phyloP scores from a whole-genome alignment of 352 stramenopile genomes.

The Blastocystis sp. region DNA sequence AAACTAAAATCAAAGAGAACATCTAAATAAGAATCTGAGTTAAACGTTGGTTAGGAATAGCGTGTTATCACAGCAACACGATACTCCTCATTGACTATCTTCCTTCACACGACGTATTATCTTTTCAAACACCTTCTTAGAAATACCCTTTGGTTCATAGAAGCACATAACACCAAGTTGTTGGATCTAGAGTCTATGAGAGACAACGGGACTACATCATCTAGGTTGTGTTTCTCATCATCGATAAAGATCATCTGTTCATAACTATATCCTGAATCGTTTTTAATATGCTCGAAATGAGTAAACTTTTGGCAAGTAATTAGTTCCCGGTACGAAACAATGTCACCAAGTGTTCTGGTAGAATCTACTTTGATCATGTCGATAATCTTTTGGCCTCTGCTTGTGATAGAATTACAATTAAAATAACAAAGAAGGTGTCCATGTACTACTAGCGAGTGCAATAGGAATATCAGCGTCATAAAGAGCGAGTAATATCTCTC shows the following conservation, averaged over 20 bases:
- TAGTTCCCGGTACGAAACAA: conserved; percentile 15
- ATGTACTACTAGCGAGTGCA: conserved; percentile 52
- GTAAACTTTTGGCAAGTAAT: conserved; percentile 51
- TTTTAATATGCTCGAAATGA: conserved; percentile 15
- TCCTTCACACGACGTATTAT: conserved; percentile 10
- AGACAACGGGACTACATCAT: not conserved
- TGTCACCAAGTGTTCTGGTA: conserved; percentile 11
- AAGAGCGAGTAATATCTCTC: conserved; percentile 35
- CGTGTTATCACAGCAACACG: conserved; percentile 10
- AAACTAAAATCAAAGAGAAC: not conserved
- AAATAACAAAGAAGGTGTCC: conserved; percentile 8
- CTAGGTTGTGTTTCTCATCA: conserved; percentile 41
- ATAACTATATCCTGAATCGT: conserved; percentile 16
- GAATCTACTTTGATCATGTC: not conserved
- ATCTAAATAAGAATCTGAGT: not conserved
- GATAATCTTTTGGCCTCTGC: conserved; percentile 27
- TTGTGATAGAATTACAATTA: not conserved
- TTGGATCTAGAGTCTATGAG: not conserved
- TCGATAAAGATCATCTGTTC: conserved; percentile 60
- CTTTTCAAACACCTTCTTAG: conserved; percentile 50
- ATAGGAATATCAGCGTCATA: conserved; percentile 54
- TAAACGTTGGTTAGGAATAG: not conserved
- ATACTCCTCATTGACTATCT: not conserved
- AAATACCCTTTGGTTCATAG: conserved; percentile 30
- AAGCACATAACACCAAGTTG: conserved; percentile 25